Conservation (phyloP, 2,329 filamentous ascomycete species). For the Drechmeria coniospora region DNA sequence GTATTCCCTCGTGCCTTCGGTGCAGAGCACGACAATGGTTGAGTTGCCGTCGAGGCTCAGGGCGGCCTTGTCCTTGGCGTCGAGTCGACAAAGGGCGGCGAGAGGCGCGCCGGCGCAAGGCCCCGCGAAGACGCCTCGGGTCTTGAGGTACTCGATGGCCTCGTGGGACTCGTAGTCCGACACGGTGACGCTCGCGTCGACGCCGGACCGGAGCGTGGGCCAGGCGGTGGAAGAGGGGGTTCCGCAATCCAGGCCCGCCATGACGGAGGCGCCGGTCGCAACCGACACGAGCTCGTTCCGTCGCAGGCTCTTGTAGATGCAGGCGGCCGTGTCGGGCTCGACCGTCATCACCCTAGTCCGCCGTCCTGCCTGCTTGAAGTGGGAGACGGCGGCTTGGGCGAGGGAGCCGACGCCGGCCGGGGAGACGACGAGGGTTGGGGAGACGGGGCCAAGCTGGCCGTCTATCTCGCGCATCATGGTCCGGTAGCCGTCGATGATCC, state of each 20-base stretch:
- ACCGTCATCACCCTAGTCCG: constrained; percentile 40
- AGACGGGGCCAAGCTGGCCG: constrained; percentile 30
- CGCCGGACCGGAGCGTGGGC: constrained; percentile 38
- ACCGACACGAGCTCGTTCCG: constrained; percentile 32
- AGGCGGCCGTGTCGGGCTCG: constrained; percentile 51
- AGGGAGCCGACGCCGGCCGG: constrained; percentile 62
- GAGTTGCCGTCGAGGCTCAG: constrained; percentile 29
- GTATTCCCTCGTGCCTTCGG: constrained; percentile 41
- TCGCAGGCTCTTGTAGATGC: constrained; percentile 37
- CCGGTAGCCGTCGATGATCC: constrained; percentile 64
- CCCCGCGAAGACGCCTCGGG: constrained; percentile 31
- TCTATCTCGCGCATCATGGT: constrained; percentile 59
- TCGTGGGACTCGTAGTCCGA: constrained; percentile 47
- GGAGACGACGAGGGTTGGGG: constrained; percentile 35
- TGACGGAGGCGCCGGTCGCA: constrained; percentile 47
- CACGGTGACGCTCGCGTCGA: constrained; percentile 46
- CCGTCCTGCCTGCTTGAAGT: constrained; percentile 37
- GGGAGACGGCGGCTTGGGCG: constrained; percentile 50
- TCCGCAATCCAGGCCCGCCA: constrained; percentile 61
- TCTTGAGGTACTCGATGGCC: constrained; percentile 37
- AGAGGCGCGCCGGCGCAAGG: constrained; percentile 47
- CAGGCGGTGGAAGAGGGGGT: constrained; percentile 52
- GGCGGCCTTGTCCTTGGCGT: constrained; percentile 14
- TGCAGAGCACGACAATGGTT: constrained; percentile 50
- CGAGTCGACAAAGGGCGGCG: constrained; percentile 39